Conservation (phyloP, 2,329 filamentous ascomycete genomes). For the Tolypocladium tropicale region DNA sequence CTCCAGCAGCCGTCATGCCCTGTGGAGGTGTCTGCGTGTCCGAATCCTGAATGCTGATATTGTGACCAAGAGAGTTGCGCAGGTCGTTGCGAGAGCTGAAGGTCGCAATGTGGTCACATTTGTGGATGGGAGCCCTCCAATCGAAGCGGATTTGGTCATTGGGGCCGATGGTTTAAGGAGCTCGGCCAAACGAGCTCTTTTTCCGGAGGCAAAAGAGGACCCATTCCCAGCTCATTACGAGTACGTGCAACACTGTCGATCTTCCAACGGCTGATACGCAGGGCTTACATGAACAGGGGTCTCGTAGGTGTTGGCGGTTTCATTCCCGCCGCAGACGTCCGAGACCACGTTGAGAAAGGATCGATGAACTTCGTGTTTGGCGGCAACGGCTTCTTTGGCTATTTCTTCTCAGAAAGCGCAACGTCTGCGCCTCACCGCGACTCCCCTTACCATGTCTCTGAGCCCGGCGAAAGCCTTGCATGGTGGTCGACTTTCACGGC, state of each 20-base stretch:
- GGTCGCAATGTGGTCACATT: slow-evolving; percentile 11
- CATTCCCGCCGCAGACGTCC: slow-evolving; percentile 5
- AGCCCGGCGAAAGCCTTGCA: slow-evolving; percentile 7
- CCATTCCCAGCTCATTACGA: slow-evolving; percentile 13
- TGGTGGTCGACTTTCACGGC: slow-evolving; percentile 12
- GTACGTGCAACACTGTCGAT: slow-evolving; percentile 4
- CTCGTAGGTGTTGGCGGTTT: slow-evolving; percentile 12
- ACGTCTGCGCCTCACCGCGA: slow-evolving; percentile 6
- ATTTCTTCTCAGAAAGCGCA: slow-evolving; percentile 8
- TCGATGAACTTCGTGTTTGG: slow-evolving; percentile 13
- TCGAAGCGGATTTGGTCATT: slow-evolving; percentile 14
- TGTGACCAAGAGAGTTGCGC: slow-evolving; percentile 10
- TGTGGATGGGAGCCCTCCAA: slow-evolving; percentile 8
- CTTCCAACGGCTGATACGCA: neutral
- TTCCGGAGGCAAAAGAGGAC: slow-evolving; percentile 10
- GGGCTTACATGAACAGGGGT: slow-evolving; percentile 2
- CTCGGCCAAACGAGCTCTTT: slow-evolving; percentile 10
- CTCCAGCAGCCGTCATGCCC: slow-evolving; percentile 11
- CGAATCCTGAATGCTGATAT: slow-evolving; percentile 11
- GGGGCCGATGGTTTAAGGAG: slow-evolving; percentile 14
- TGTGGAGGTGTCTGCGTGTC: slow-evolving; percentile 12
- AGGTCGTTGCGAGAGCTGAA: slow-evolving; percentile 7
- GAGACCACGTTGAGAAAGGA: slow-evolving; percentile 7
- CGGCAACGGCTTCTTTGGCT: slow-evolving; percentile 13
- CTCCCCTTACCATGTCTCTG: slow-evolving; percentile 8